Evolutionary conservation across 352 stramenopile species (phyloP), one percentile per base, ranked within the genome.

Genomic region (Phytophthora syringae): DNA sequence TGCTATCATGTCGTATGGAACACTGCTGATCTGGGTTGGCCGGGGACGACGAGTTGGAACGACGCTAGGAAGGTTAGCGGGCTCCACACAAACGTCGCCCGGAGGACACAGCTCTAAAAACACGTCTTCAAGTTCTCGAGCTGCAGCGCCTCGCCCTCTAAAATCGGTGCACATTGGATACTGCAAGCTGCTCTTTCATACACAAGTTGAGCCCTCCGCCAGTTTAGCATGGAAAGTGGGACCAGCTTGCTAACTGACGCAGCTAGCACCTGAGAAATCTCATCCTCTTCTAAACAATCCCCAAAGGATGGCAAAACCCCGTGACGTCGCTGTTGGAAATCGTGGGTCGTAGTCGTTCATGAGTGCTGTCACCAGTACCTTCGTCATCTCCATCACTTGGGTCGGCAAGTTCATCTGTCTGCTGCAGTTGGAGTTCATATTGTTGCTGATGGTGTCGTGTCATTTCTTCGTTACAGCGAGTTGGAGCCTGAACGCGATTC

Each of bases 171-270:
- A 34, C 80, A 85, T 68, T 89, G 70, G 4, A 87, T 79, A 54
- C 76, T 76, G 45, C 72, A 82, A 7, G 73, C 59, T 54, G 80
- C 72, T 25, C 84, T 76, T 53, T 93, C 84, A 30, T 84, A 80
- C 13, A 93, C 54, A 0, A 73, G 75, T 62, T 92, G 84, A 10
- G 78, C 60, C n/a, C 60, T 70, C 5, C 76, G 74, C 88, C 88
- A 96, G 63, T 94, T 94, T 16, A 74, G 65, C 28, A 88, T 79
- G 12, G 86, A 90, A 7, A 94, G 56, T 18, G 79, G 67, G 13
- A 93, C 56, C 0, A 94, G 63, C 24, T 82, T 80, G 36, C 65
- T 61, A 5, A 90, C 45, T 4, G 84, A 93, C 37, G 74, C 60
- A 34, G 75, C 54, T 3, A 96, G 66, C 20, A 71, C 67, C 24